phyloP scores from a whole-genome alignment of 2,329 filamentous ascomycete species.

The Colletotrichum sp. region DNA sequence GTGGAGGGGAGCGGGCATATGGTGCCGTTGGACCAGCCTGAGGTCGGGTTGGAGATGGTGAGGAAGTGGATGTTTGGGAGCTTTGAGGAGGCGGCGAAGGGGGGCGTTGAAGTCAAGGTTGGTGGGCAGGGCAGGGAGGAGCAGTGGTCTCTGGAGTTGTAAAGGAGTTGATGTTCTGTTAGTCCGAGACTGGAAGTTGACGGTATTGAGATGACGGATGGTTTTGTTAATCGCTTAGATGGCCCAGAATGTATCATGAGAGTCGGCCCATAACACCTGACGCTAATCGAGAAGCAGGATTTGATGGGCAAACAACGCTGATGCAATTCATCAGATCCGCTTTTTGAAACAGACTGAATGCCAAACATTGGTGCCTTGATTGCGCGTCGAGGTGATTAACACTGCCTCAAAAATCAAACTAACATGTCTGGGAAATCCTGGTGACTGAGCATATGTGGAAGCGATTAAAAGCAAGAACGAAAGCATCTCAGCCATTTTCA shows the following conservation, averaged over 20 bases:
- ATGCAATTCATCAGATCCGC: too few species aligned
- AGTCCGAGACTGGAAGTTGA: not conserved
- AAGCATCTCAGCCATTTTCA: fast-evolving
- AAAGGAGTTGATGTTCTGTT: not conserved
- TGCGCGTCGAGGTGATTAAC: too few species aligned
- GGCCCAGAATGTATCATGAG: not conserved
- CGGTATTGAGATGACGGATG: not conserved
- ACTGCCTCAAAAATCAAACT: too few species aligned
- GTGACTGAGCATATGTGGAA: not conserved
- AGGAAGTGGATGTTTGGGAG: conserved; percentile 20
- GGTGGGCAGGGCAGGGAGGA: not conserved
- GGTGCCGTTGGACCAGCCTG: conserved; percentile 30
- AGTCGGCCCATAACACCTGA: not conserved
- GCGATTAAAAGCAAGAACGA: not conserved
- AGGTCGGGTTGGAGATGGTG: conserved; percentile 20
- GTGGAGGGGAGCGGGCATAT: conserved; percentile 45
- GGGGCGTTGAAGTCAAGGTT: not conserved
- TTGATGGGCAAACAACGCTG: too few species aligned
- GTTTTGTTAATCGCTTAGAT: not conserved
- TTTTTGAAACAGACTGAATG: too few species aligned
- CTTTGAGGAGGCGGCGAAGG: not conserved
- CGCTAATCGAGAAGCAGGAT: too few species aligned
- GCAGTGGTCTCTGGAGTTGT: conserved; percentile 5
- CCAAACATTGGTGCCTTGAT: too few species aligned
- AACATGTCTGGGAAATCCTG: too few species aligned